phyloP scores from a whole-genome alignment of 1,284 basidiomycete species.

The Leucoagaricus sp. region DNA sequence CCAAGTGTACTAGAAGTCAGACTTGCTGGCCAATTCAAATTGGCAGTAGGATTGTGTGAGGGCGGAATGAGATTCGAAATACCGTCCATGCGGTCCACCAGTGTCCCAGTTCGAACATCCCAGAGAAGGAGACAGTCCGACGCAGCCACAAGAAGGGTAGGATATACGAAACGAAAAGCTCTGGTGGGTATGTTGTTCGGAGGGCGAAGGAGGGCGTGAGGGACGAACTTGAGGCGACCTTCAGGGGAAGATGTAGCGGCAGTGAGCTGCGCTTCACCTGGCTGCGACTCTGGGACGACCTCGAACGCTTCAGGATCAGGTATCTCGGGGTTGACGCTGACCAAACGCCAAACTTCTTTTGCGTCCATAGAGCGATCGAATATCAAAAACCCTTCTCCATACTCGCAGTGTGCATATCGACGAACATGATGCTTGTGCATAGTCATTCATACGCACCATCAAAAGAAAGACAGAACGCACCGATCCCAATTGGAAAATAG shows the following conservation, averaged over 20 bases:
- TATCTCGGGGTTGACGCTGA: neutral
- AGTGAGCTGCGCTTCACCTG: conserved; percentile 37
- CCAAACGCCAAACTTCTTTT: conserved; percentile 65
- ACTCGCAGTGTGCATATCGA: conserved; percentile 71
- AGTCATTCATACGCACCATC: neutral
- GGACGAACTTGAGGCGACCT: conserved; percentile 11
- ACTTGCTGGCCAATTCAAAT: too few relatives aligned
- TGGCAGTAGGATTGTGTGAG: too few relatives aligned
- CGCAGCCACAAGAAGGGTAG: conserved; percentile 53
- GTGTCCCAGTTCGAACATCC: conserved; percentile 52
- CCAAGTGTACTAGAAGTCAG: conserved; percentile 29
- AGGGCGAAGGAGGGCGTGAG: conserved; percentile 28
- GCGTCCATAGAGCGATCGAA: conserved; percentile 58
- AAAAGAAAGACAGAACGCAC: conserved; percentile 30
- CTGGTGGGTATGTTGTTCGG: conserved; percentile 40
- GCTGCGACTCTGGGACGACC: conserved; percentile 22
- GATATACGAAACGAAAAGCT: conserved; percentile 71
- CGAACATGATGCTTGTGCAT: conserved; percentile 49
- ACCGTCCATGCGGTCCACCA: conserved; percentile 44
- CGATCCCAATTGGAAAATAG: conserved; percentile 58
- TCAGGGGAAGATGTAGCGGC: neutral
- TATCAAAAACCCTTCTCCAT: conserved; percentile 67
- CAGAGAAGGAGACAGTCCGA: conserved; percentile 52
- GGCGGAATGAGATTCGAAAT: conserved; percentile 10
- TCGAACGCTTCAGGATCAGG: conserved; percentile 1